Percentiles rank a stretch among this genome's conserved stretches.
Conservation (phyloP, 1,139 yeast species). For the Barnettozyma hawaiiensis region DNA sequence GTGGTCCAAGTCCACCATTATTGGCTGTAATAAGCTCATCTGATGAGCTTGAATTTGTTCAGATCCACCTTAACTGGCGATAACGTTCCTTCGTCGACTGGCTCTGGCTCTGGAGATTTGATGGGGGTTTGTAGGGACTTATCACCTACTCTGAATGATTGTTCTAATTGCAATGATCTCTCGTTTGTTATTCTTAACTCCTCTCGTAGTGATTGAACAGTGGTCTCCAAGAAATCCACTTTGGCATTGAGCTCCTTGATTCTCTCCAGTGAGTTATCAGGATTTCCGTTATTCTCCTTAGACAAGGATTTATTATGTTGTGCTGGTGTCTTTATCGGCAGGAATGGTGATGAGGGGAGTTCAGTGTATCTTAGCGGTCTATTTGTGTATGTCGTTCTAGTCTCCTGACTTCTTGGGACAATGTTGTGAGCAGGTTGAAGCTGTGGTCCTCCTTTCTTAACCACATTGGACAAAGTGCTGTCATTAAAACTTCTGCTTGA, state of each 20-base stretch:
- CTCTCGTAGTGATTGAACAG: conserved; percentile 18
- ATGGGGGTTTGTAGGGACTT: background rate
- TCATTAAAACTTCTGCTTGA: conserved; percentile 3
- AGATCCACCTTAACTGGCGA: conserved; percentile 23
- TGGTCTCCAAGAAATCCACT: conserved; percentile 16
- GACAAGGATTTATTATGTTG: background rate
- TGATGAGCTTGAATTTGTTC: conserved; percentile 8
- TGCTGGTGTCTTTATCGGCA: background rate
- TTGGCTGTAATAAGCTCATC: no score
- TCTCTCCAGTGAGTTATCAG: conserved; percentile 5
- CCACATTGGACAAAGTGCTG: background rate
- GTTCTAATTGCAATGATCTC: conserved; percentile 16
- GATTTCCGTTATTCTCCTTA: background rate
- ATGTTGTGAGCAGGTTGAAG: conserved; percentile 1
- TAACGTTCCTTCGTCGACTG: conserved; percentile 10
- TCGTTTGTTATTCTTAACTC: conserved; percentile 19
- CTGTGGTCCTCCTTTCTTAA: background rate
- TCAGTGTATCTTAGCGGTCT: conserved; percentile 6
- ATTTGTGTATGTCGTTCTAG: conserved; percentile 2
- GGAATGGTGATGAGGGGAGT: conserved; percentile 14
- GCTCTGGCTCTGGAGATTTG: conserved; percentile 2
- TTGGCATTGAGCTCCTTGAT: conserved; percentile 15
- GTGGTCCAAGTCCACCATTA: no score
- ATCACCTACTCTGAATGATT: conserved; percentile 9
- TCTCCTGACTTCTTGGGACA: background rate